Conservation (phyloP, 2,329 filamentous ascomycete species). For the Pyricularia sp. region DNA sequence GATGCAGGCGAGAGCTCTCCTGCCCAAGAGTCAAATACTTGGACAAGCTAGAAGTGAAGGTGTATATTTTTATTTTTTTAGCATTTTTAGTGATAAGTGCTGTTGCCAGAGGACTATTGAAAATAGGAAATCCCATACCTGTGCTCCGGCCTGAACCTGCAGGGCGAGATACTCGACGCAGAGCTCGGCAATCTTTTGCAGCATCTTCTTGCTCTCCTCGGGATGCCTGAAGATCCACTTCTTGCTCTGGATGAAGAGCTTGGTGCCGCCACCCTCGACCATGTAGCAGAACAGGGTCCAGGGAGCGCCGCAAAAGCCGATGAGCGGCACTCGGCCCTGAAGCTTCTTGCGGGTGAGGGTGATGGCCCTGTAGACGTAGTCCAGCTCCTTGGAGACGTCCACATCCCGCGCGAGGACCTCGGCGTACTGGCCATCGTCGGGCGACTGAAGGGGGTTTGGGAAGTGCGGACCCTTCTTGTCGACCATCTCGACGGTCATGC, state of each 20-base stretch:
- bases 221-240: slow-evolving; percentile 93
- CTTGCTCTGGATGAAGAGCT: slow-evolving; percentile 89
- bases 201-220: slow-evolving; percentile 66
- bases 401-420: slow-evolving; percentile 68
- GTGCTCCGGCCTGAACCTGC: slow-evolving; percentile 88
- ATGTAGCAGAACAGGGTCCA: slow-evolving; percentile 99
- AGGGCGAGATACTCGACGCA: slow-evolving; percentile 91
- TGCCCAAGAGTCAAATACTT: slow-evolving; percentile 98
- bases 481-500: slow-evolving; percentile 97
- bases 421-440: slow-evolving; percentile 74
- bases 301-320: slow-evolving; percentile 93
- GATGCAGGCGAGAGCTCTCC: slow-evolving; percentile 79
- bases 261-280: slow-evolving; percentile 94
- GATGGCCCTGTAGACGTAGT: slow-evolving; percentile 94
- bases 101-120: not conserved
- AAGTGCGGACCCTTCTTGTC: slow-evolving; percentile 97
- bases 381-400: slow-evolving; percentile 75
- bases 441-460: slow-evolving; percentile 69
- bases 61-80: not conserved
- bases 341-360: slow-evolving; percentile 85
- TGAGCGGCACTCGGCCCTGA: slow-evolving; percentile 78
- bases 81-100: not conserved
- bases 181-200: slow-evolving; percentile 87
- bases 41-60: slow-evolving; percentile 52
- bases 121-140: slow-evolving; percentile 38